A percentile compares a stretch with the other conserved stretches of the same genome.
Conservation (phyloP, 2,329 filamentous ascomycete genomes). For the Xylariomycetidae sp. region DNA sequence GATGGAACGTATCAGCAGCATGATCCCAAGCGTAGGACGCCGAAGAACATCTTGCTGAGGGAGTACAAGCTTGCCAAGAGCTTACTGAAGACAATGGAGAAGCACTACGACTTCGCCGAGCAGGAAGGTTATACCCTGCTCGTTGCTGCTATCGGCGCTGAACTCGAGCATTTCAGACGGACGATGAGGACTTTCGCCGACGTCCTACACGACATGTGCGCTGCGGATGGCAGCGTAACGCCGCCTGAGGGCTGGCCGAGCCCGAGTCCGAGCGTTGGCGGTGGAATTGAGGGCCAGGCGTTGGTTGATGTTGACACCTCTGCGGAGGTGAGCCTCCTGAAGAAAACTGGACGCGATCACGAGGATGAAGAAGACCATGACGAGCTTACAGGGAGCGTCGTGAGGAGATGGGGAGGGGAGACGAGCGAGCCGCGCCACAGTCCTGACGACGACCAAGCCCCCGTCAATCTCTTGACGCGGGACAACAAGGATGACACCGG, state of each 20-base stretch:
- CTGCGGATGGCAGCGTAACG: constrained; percentile 7
- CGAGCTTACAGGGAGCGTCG: constrained; percentile 28
- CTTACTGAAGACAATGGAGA: constrained; percentile 52
- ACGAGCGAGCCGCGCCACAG: constrained; percentile 32
- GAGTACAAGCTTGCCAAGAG: constrained; percentile 53
- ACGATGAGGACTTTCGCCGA: too few species aligned
- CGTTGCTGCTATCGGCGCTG: constrained; percentile 71
- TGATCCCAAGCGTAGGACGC: constrained; percentile 19
- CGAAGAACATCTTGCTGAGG: constrained; percentile 35
- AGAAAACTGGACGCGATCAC: too few species aligned
- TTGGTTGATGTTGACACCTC: constrained; percentile 16
- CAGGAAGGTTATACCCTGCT: constrained; percentile 67
- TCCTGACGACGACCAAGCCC: constrained; percentile 23
- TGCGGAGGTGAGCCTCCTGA: too few species aligned
- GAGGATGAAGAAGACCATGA: constrained; percentile 2
- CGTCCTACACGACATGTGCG: too few species aligned
- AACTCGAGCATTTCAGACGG: too few species aligned
- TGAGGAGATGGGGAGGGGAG: constrained; percentile 25
- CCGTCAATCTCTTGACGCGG: too few species aligned
- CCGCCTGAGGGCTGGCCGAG: constrained; percentile 4
- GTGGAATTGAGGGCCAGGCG: constrained; percentile 3
- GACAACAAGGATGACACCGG: not conserved
- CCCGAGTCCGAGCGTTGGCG: not conserved
- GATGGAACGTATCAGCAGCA: constrained; percentile 11
- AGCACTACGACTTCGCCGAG: constrained; percentile 51